Evolutionary conservation across 768 basidiomycete species (phyloP), one percentile per base, ranked within the genome.

Genomic region (Xerocomus potaroensis): DNA sequence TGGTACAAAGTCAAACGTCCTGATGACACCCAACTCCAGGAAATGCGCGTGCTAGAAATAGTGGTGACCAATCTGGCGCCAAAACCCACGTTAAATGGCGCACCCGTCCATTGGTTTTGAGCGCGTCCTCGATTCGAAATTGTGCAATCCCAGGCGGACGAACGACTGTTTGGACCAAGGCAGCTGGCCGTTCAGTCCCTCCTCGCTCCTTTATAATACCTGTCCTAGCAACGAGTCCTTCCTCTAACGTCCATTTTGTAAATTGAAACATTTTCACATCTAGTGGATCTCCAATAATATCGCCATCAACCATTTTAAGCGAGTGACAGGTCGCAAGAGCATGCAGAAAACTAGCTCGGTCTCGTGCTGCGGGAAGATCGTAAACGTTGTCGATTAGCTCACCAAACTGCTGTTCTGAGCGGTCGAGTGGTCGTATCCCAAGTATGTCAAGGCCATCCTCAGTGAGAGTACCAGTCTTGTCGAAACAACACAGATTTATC

Each of bases 191-290:
- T 42, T 89, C 81, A 4, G 77, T 58, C 16, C 80, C 75, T 38
- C 78, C 69, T 41, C 74, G 82, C 15, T 72, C 77, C 63, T 83
- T 87, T 57, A 89, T 84, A 23, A 80, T 79, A 9, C 80, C 80
- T 8, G 81, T 84, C 29, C 85, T 83, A 21, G 81, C 77, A 11
- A 83, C 59, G 21, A 80, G 74, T 1, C 95, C 95, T 70, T 98
- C 96, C 60, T 99, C 95, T 41, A 99, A 70, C 0, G 85, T 89
- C 96, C 96, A 99, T 42, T 80, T 81, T 7, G 96, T 97, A 62
- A 96, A 98, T 50, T 85, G 86, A 63, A 97, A 99, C 96, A 99
- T 99, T 69, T 95, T 94, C 48, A 87, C 83, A 62, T 99, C 96
- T 31, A 99, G 67, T 2, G 96, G 96, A 66, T 99, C 96, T 1